Percentiles rank a stretch among this genome's conserved stretches.
These are phyloP conservation scores for Dunaliella sp. DNA, from an alignment of 139 green algal genomes.

Conservation along the genomic window DNA sequence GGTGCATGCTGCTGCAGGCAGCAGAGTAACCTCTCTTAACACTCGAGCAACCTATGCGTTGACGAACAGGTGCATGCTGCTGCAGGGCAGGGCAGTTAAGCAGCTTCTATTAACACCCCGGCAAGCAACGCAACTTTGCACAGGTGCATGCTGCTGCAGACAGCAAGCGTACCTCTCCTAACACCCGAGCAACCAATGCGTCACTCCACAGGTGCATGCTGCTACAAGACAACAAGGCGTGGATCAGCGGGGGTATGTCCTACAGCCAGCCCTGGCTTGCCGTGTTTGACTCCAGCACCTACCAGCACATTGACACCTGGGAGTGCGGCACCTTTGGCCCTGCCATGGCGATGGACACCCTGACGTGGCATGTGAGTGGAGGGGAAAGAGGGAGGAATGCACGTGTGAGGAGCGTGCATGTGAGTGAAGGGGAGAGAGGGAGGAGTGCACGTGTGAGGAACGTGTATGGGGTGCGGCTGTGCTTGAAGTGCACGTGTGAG, in stretches of 20 bases:
- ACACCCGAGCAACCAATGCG: too few relatives aligned
- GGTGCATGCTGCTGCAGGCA: background rate
- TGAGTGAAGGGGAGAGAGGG: background rate
- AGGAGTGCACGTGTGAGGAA: background rate
- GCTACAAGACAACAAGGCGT: constrained; percentile 30
- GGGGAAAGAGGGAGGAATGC: background rate
- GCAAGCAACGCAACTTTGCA: background rate
- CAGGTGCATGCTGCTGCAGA: background rate
- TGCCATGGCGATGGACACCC: constrained; percentile 28
- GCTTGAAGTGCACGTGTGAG: background rate
- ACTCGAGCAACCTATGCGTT: too few relatives aligned
- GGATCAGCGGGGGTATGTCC: constrained; percentile 34
- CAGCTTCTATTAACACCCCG: too few relatives aligned
- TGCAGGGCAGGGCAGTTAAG: too few relatives aligned
- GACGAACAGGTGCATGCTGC: background rate
- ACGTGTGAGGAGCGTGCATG: background rate
- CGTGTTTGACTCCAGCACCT: constrained; percentile 38
- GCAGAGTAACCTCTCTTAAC: too few relatives aligned
- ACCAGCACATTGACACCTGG: constrained; percentile 40
- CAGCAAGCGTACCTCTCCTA: too few relatives aligned
- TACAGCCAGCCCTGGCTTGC: constrained; percentile 34
- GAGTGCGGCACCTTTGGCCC: constrained; percentile 24
- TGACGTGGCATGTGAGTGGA: constrained; percentile 18
- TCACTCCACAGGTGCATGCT: constrained; percentile 26
- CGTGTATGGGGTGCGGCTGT: background rate